Evolutionary conservation across 83 land plant genomes (phyloP).

Genomic region (Diphasiastrum complanatum): DNA sequence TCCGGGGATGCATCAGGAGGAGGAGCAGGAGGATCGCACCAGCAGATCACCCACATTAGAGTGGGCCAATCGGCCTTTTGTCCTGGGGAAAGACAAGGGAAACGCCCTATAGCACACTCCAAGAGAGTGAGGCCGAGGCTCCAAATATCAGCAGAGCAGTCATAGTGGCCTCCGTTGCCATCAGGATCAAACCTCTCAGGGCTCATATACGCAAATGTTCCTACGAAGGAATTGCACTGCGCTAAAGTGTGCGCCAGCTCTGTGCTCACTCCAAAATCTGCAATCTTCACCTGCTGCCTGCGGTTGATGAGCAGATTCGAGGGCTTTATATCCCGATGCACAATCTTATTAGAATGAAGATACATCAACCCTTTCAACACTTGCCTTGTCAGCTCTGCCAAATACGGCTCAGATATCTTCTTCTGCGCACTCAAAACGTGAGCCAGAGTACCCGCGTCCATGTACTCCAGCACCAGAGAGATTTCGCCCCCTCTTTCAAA

Average conservation of each 20-base stretch:
- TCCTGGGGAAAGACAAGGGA: constrained; percentile 42
- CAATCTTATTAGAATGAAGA: constrained; percentile 50
- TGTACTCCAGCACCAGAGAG: constrained; percentile 67
- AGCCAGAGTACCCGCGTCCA: constrained; percentile 75
- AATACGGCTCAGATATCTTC: constrained; percentile 29
- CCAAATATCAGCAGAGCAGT: constrained; percentile 78
- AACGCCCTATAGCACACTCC: constrained; percentile 59
- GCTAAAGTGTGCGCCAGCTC: constrained; percentile 54
- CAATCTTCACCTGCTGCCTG: constrained; percentile 45
- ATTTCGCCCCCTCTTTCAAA: constrained; percentile 71
- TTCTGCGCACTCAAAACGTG: constrained; percentile 14
- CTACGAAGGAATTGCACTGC: constrained; percentile 62
- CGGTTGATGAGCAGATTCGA: constrained; percentile 52
- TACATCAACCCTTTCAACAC: constrained; percentile 50
- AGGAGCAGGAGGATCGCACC: constrained; percentile 53
- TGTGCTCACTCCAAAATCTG: constrained; percentile 61
- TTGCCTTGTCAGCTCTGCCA: constrained; percentile 50
- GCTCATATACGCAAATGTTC: constrained; percentile 76
- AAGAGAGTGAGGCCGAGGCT: constrained; percentile 65
- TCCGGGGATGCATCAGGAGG: constrained; percentile 51
- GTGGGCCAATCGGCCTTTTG: constrained; percentile 69
- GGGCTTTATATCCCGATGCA: constrained; percentile 73
- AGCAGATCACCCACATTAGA: constrained; percentile 59
- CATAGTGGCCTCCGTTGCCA: constrained; percentile 53
- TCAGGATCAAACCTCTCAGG: constrained; percentile 74